A percentile compares a stretch with the other conserved stretches of the same genome.
Evolutionary conservation across 2,329 filamentous ascomycete genomes (phyloP).

Genomic region (Trichoderma sp.): DNA sequence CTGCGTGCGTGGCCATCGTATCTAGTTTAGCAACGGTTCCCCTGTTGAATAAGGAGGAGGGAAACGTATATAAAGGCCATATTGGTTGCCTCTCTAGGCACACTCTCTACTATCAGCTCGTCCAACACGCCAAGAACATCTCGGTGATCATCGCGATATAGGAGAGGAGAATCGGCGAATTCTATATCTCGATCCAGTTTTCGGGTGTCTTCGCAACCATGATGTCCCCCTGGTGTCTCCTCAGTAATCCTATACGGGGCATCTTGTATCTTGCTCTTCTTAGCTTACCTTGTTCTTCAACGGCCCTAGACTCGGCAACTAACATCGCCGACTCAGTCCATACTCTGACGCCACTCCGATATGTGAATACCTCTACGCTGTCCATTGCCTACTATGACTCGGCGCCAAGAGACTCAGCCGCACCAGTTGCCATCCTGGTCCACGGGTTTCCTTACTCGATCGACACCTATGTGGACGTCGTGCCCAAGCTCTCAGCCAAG

Average conservation of each 20-base stretch:
- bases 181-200: neutral
- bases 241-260: neutral
- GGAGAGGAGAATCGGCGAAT: neutral
- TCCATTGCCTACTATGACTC: constrained; percentile 33
- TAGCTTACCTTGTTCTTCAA: neutral
- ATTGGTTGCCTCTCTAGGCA: neutral
- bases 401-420: constrained; percentile 26
- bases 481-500: constrained; percentile 31
- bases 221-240: neutral
- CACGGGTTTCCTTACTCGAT: constrained; percentile 39
- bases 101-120: neutral
- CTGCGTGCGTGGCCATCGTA: neutral
- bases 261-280: neutral
- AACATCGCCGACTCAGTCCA: neutral
- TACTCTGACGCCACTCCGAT: constrained; percentile 25
- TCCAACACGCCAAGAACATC: neutral
- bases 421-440: constrained; percentile 33
- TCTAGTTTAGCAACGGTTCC: neutral
- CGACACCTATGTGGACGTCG: constrained; percentile 34
- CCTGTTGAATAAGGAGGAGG: neutral
- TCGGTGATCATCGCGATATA: neutral
- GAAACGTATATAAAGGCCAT: neutral
- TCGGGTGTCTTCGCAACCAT: neutral
- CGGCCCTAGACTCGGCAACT: neutral
- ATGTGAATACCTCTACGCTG: constrained; percentile 25